Percentiles rank a stretch among this genome's conserved stretches.
These are phyloP conservation scores for Ogataea chonburiensis DNA, from an alignment of 805 yeast species.

Conservation along the genomic window DNA sequence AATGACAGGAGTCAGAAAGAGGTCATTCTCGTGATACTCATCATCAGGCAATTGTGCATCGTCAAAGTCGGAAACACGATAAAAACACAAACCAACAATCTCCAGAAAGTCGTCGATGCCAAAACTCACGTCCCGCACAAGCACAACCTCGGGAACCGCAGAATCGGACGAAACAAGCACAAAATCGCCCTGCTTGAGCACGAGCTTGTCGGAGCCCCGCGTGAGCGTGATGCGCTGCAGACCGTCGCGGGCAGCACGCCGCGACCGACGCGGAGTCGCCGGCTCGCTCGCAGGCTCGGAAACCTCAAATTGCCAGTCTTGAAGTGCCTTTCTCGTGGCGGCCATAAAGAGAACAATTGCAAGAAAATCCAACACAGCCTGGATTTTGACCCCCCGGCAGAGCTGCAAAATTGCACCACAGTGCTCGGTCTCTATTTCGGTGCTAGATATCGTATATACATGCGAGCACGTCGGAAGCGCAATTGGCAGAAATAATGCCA, in stretches of 20 bases:
- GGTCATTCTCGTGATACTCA: conserved; percentile 40
- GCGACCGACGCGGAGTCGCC: conserved; percentile 21
- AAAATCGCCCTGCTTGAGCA: conserved; percentile 52
- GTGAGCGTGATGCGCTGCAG: conserved; percentile 30
- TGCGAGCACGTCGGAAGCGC: too few relatives aligned
- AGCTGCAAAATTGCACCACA: too few relatives aligned
- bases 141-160: conserved; percentile 40
- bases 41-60: conserved; percentile 28
- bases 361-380: too few relatives aligned
- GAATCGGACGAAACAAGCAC: conserved; percentile 39
- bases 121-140: conserved; percentile 50
- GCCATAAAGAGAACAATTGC: conserved; percentile 32
- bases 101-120: conserved; percentile 51
- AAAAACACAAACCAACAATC: conserved; percentile 47
- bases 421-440: too few relatives aligned
- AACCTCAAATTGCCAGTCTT: conserved; percentile 39
- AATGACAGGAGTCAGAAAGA: conserved; percentile 53
- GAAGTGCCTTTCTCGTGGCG: conserved; percentile 24
- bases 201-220: conserved; percentile 47
- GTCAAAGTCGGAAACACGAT: conserved; percentile 42
- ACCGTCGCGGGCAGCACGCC: conserved; percentile 3
- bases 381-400: too few relatives aligned
- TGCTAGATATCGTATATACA: too few relatives aligned
- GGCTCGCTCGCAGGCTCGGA: conserved; percentile 9
- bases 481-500: conserved; percentile 1